phyloP scores from a whole-genome alignment of 805 yeast species.

The Candida sakaeoensis region DNA sequence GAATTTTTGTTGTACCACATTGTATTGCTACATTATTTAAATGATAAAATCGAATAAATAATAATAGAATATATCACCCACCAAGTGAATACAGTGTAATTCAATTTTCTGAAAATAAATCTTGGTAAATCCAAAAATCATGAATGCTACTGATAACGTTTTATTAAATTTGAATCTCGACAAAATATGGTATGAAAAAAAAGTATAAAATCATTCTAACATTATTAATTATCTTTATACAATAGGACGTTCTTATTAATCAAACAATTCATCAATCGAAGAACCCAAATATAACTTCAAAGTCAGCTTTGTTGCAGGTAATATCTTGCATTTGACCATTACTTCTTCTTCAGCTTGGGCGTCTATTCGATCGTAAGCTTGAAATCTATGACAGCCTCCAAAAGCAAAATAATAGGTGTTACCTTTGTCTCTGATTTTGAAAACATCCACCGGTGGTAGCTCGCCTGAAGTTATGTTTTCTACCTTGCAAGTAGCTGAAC shows the following conservation, averaged over 20 bases:
- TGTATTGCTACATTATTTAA: too few species aligned
- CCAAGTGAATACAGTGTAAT: too few species aligned
- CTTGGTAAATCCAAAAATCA: too few species aligned
- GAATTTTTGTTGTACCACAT: too few species aligned
- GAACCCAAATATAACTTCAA: conserved; percentile 68
- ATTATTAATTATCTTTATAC: too few species aligned
- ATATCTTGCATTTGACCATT: conserved; percentile 63
- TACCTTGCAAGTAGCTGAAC: conserved; percentile 56
- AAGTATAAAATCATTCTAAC: too few species aligned
- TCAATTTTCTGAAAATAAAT: too few species aligned
- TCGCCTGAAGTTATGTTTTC: conserved; percentile 55
- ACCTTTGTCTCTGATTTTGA: conserved; percentile 63
- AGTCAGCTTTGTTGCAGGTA: conserved; percentile 74
- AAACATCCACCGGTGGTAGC: conserved; percentile 79
- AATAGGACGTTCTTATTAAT: conserved; percentile 3
- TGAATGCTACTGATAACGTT: too few species aligned
- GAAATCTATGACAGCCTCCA: conserved; percentile 89
- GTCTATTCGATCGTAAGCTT: conserved; percentile 66
- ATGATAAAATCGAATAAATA: too few species aligned
- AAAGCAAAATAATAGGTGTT: conserved; percentile 69
- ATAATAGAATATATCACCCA: too few species aligned
- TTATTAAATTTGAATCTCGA: too few species aligned
- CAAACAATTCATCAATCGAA: conserved; percentile 52
- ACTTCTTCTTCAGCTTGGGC: conserved; percentile 30
- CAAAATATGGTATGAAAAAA: too few species aligned